These are phyloP conservation scores for Wickerhamiella azyma DNA, from an alignment of 805 yeast species.

Conservation along the genomic window DNA sequence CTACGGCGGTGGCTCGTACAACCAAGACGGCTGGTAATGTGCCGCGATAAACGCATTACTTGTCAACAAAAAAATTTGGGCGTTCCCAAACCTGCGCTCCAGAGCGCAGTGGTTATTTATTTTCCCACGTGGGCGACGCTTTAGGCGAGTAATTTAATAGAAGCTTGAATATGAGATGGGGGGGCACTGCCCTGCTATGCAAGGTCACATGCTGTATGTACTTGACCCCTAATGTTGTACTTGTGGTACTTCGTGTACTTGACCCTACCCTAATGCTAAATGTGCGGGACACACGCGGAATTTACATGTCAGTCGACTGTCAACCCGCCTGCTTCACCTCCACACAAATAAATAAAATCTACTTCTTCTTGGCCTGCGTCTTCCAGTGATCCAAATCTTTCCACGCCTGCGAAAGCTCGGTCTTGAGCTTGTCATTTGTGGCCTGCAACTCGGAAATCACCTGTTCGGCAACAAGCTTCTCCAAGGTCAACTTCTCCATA, in stretches of 20 bases:
- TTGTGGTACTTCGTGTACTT: too few species aligned
- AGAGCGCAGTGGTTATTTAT: not conserved
- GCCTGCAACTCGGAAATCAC: constrained; percentile 73
- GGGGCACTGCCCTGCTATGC: too few species aligned
- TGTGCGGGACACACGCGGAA: too few species aligned
- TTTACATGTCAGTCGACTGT: too few species aligned
- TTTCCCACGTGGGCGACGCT: constrained; percentile 1
- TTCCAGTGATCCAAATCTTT: constrained; percentile 82
- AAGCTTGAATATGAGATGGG: not conserved
- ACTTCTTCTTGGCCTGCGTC: constrained; percentile 17
- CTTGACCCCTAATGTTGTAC: too few species aligned
- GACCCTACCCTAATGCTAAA: too few species aligned
- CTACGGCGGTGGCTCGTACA: constrained; percentile 14
- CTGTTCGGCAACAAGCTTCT: constrained; percentile 83
- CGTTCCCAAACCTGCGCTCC: not conserved
- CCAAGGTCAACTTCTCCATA: constrained; percentile 90
- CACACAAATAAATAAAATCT: not conserved
- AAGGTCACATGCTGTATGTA: too few species aligned
- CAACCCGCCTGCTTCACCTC: too few species aligned
- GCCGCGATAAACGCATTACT: not conserved
- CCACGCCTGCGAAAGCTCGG: constrained; percentile 81
- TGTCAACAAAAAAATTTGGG: constrained; percentile 4
- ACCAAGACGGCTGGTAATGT: constrained; percentile 15
- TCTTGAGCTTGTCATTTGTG: constrained; percentile 75
- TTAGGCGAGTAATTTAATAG: constrained; percentile 6